These are phyloP conservation scores for Russula lepida DNA, from an alignment of 768 basidiomycete genomes.

Conservation along the genomic window DNA sequence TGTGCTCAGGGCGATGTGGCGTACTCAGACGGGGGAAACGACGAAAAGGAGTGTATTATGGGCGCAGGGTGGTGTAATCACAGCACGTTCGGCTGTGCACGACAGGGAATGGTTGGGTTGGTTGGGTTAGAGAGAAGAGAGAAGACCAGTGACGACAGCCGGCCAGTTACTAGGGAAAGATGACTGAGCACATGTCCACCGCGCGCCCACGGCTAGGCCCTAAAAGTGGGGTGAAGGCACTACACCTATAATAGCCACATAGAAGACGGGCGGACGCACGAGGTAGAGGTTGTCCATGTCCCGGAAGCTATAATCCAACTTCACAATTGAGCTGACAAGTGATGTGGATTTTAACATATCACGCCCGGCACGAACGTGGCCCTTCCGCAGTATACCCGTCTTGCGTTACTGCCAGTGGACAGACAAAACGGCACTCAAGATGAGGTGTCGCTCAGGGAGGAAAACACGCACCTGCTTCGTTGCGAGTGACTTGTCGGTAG, in stretches of 20 bases:
- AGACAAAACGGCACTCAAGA: conserved; percentile 15
- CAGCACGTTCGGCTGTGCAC: too few species aligned
- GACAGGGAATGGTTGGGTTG: too few species aligned
- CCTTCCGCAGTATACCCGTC: conserved; percentile 90
- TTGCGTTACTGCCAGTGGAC: conserved; percentile 70
- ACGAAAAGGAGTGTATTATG: too few species aligned
- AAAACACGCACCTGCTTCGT: conserved; percentile 78
- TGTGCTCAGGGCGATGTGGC: too few species aligned
- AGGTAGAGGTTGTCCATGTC: conserved; percentile 93
- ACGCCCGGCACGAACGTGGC: conserved; percentile 92
- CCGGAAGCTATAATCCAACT: conserved; percentile 84
- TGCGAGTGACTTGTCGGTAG: conserved; percentile 73
- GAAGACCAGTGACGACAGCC: too few species aligned
- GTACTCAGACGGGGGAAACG: too few species aligned
- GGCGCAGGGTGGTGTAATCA: too few species aligned
- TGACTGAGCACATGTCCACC: too few species aligned
- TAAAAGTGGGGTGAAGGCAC: conserved; percentile 50
- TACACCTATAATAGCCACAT: conserved; percentile 38
- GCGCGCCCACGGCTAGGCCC: conserved; percentile 51
- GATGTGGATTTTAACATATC: conserved; percentile 92
- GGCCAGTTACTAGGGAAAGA: too few species aligned
- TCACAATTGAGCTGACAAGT: conserved; percentile 74
- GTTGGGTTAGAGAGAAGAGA: too few species aligned
- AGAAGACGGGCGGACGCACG: conserved; percentile 39
- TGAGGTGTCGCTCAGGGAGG: conserved; percentile 20